A percentile compares a stretch with the other conserved stretches of the same genome.
Conservation (phyloP, 2,329 filamentous ascomycete genomes). For the Rhinocladiella similis region DNA sequence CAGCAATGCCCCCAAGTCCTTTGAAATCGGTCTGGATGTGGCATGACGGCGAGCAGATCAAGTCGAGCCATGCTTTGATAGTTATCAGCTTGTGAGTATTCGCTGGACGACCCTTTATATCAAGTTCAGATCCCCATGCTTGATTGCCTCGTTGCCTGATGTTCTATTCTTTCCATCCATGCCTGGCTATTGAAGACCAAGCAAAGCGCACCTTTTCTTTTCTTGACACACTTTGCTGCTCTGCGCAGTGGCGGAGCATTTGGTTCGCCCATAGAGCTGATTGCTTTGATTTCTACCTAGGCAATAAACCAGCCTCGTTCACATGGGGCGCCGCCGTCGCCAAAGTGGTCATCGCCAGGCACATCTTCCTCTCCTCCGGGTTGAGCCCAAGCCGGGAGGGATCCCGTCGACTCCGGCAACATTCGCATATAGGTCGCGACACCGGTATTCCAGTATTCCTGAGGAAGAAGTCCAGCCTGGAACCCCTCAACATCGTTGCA, state of each 20-base stretch:
- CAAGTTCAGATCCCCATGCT: constrained; percentile 12
- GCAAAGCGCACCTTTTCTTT: not conserved
- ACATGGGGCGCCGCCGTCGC: constrained; percentile 19
- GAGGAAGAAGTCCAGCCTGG: not conserved
- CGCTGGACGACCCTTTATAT: not conserved
- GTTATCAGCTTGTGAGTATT: not conserved
- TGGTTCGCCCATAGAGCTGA: not conserved
- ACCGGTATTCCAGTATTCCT: not conserved
- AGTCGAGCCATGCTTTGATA: not conserved
- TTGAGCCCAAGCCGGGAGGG: not conserved
- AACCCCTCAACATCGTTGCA: not conserved
- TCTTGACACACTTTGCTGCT: constrained; percentile 6
- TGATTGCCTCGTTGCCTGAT: constrained; percentile 15
- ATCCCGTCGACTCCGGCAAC: constrained; percentile 1
- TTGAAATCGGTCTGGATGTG: not conserved
- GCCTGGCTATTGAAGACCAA: constrained; percentile 6
- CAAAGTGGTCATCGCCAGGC: constrained; percentile 16
- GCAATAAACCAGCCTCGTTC: constrained; percentile 6
- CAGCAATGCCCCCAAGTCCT: not conserved
- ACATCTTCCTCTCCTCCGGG: constrained; percentile 8
- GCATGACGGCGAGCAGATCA: not conserved
- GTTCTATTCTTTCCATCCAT: constrained; percentile 1
- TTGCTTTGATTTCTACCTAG: not conserved
- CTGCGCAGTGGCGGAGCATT: not conserved
- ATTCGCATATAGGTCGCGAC: not conserved